phyloP scores from a whole-genome alignment of 2,329 filamentous ascomycete genomes.

The Magnaporthiopsis rhizophila region DNA sequence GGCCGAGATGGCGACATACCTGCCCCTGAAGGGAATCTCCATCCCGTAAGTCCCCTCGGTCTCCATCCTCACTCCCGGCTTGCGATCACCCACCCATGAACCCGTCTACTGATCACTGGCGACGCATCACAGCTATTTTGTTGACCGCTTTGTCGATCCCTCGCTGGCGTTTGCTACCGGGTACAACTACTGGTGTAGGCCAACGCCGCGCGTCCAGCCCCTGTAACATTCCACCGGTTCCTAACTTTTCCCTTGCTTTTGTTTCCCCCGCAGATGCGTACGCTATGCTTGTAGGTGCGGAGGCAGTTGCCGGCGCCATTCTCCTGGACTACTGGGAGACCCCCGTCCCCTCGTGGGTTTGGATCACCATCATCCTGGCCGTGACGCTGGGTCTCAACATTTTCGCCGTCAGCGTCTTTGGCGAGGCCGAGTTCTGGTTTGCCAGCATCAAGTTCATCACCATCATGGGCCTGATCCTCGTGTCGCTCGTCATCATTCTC shows the following conservation, averaged over 20 bases:
- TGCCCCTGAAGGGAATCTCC: constrained; percentile 48
- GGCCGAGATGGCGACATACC: constrained; percentile 46
- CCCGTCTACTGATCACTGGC: background rate
- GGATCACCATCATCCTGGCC: constrained; percentile 49
- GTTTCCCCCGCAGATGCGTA: constrained; percentile 38
- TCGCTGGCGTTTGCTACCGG: constrained; percentile 48
- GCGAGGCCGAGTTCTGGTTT: constrained; percentile 56
- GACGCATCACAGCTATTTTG: constrained; percentile 28
- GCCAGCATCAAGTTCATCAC: constrained; percentile 52
- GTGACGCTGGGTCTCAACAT: constrained; percentile 49
- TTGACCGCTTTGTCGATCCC: constrained; percentile 46
- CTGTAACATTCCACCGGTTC: constrained; percentile 51
- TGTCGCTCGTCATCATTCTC: constrained; percentile 47
- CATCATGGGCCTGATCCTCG: constrained; percentile 48
- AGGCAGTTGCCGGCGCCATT: constrained; percentile 55
- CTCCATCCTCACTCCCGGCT: constrained; percentile 38
- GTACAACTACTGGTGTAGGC: constrained; percentile 54
- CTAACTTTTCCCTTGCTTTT: constrained; percentile 37
- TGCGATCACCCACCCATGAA: too few relatives aligned
- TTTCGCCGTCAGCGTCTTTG: constrained; percentile 48
- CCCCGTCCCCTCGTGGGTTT: constrained; percentile 43
- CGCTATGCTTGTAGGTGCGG: constrained; percentile 44
- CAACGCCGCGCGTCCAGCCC: constrained; percentile 34
- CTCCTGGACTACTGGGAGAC: constrained; percentile 55
- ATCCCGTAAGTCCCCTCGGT: constrained; percentile 29